These are phyloP conservation scores for Fusarium annulatum DNA, from an alignment of 2,329 filamentous ascomycete species.

Conservation along the genomic window DNA sequence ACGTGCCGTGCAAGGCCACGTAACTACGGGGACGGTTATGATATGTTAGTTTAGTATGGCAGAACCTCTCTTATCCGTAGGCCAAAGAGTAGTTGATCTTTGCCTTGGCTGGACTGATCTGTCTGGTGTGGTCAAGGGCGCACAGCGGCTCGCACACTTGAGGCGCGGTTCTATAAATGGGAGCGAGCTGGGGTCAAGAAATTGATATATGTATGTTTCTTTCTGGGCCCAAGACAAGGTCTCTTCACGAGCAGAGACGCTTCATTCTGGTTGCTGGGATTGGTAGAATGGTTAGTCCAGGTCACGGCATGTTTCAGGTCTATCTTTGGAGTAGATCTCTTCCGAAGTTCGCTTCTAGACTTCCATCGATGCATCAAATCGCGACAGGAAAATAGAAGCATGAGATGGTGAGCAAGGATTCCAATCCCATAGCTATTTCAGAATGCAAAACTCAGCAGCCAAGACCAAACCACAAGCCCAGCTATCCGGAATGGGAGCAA, in stretches of 20 bases:
- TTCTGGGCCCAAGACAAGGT: neutral
- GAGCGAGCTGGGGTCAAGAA: conserved; percentile 4
- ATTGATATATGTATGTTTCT: neutral
- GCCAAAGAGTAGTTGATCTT: conserved; percentile 12
- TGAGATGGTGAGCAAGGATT: conserved; percentile 22
- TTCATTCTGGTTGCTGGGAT: conserved; percentile 8
- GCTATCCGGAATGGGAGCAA: neutral
- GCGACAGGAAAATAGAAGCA: conserved; percentile 19
- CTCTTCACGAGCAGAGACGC: neutral
- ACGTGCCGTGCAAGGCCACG: conserved; percentile 41
- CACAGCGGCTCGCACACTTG: conserved; percentile 16
- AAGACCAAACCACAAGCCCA: neutral
- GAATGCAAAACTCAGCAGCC: conserved; percentile 5
- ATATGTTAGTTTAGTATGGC: conserved; percentile 8
- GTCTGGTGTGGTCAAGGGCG: conserved; percentile 9
- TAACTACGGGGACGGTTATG: neutral
- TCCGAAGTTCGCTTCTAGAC: neutral
- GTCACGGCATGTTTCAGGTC: neutral
- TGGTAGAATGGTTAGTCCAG: neutral
- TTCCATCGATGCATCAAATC: neutral
- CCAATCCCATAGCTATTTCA: conserved; percentile 13
- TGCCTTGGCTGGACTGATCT: conserved; percentile 5
- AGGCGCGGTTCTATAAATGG: conserved; percentile 42
- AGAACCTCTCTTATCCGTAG: conserved; percentile 13
- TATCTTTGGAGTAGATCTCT: conserved; percentile 8